These are phyloP conservation scores for Podila horticola DNA, from an alignment of 192 early-diverging fungal species.

Conservation along the genomic window DNA sequence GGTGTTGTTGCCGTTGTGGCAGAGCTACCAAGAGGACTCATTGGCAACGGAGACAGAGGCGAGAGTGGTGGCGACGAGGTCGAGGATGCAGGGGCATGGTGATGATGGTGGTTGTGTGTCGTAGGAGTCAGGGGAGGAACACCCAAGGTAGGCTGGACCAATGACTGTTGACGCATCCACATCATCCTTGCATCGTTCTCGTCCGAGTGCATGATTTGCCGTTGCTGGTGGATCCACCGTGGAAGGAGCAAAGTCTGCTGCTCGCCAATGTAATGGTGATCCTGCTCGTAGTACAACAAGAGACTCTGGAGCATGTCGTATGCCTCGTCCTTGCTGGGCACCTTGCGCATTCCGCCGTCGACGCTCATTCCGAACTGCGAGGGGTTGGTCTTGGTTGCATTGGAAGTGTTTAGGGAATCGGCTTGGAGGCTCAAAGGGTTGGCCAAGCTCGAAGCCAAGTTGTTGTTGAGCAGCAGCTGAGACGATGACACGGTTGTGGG, in stretches of 20 bases:
- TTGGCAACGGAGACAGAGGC: constrained; percentile 10
- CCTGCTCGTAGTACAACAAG: constrained; percentile 49
- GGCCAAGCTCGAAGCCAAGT: constrained; percentile 3
- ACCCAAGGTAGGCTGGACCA: constrained; percentile 9
- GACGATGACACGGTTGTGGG: constrained; percentile 28
- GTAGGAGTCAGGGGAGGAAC: neutral
- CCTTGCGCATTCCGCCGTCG: constrained; percentile 50
- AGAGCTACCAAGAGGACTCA: constrained; percentile 22
- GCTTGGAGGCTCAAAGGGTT: constrained; percentile 27
- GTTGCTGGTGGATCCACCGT: constrained; percentile 50
- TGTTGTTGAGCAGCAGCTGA: constrained; percentile 1
- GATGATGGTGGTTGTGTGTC: constrained; percentile 13
- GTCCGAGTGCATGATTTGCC: constrained; percentile 36
- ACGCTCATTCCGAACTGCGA: constrained; percentile 45
- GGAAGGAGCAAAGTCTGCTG: constrained; percentile 48
- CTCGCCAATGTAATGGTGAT: constrained; percentile 46
- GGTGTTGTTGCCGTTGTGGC: constrained; percentile 5
- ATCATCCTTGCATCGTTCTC: constrained; percentile 27
- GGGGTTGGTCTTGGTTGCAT: neutral
- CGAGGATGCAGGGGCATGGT: constrained; percentile 15
- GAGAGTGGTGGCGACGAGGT: constrained; percentile 2
- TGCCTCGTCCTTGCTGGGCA: constrained; percentile 42
- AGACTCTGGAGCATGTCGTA: constrained; percentile 50
- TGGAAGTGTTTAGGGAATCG: neutral
- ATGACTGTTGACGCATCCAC: constrained; percentile 24